Evolutionary conservation across 345 rosid species (phyloP).

Genomic region (Zanthoxylum bungeanum): DNA sequence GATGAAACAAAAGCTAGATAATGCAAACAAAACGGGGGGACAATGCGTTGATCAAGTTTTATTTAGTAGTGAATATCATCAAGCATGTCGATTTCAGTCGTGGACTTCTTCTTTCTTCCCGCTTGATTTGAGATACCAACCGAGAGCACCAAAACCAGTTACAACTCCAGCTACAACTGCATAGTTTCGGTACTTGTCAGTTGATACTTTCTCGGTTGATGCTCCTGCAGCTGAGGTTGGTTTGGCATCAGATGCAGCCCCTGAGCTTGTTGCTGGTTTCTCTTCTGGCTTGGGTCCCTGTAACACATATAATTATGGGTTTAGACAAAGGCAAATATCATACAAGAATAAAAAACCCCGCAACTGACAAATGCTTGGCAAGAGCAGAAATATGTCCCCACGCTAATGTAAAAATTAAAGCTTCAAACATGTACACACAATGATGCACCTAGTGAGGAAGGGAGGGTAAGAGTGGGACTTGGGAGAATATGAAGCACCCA

Average conservation of each 20-base stretch:
- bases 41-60: neutral
- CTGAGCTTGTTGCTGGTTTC: conserved; percentile 37
- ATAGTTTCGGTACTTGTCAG: conserved; percentile 72
- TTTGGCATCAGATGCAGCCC: conserved; percentile 40
- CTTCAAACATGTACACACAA: neutral
- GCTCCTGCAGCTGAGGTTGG: conserved; percentile 47
- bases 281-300: conserved; percentile 81
- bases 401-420: neutral
- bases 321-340: neutral
- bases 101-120: conserved; percentile 64
- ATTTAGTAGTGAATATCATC: conserved; percentile 4
- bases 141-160: conserved; percentile 60
- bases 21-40: neutral
- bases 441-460: neutral
- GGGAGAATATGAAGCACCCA: neutral
- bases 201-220: conserved; percentile 59
- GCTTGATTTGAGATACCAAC: conserved; percentile 85
- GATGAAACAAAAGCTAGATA: neutral
- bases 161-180: conserved; percentile 78
- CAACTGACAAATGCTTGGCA: neutral
- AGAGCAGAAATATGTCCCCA: neutral
- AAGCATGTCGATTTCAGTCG: conserved; percentile 37
- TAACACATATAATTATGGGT: neutral
- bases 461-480: neutral
- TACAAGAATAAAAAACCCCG: neutral